A percentile compares a stretch with the other conserved stretches of the same genome.
Conservation (phyloP, 176 grass and related monocot genomes). For the Carex littledalei region DNA sequence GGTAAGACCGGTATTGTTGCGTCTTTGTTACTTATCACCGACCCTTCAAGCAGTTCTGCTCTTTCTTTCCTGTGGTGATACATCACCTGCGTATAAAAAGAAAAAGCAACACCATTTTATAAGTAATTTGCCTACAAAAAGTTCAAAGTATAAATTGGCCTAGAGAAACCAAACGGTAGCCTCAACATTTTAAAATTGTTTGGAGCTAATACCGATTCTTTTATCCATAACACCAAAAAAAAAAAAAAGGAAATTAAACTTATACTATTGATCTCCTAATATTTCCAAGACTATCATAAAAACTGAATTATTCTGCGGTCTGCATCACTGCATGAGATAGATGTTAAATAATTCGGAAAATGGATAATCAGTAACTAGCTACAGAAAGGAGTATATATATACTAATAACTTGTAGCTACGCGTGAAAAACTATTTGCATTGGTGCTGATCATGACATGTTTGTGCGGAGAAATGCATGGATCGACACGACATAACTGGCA, state of each 20-base stretch:
- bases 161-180: no score
- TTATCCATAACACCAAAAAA: no score
- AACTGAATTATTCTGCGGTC: no score
- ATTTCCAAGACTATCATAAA: no score
- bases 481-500: no score
- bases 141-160: not conserved
- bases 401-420: not conserved
- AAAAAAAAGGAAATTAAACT: no score
- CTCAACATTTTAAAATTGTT: not conserved
- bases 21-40: conserved; percentile 81
- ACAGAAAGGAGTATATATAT: not conserved
- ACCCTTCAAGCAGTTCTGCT: conserved; percentile 65
- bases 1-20: conserved; percentile 47
- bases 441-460: no score
- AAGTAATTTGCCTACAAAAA: not conserved
- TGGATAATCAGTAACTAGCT: not conserved
- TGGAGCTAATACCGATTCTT: not conserved
- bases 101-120: no score
- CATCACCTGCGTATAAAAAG: conserved; percentile 48
- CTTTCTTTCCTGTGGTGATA: conserved; percentile 79
- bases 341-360: no score
- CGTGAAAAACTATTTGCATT: not conserved
- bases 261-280: no score
- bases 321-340: no score
- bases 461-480: no score